These are phyloP conservation scores for Eucalyptus tenuipes DNA, from an alignment of 345 rosid genomes.

Conservation along the genomic window DNA sequence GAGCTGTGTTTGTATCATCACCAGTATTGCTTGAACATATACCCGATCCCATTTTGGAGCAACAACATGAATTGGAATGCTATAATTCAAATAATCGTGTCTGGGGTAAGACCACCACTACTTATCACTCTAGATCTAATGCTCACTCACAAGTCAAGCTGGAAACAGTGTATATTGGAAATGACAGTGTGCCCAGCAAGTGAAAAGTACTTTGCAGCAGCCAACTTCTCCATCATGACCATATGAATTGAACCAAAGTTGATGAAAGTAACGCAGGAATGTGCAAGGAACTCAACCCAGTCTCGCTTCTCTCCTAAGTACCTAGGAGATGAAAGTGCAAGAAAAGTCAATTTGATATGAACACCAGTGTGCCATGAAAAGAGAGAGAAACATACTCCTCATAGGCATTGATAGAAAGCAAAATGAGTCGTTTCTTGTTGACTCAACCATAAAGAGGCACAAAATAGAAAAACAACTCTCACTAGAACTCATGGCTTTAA, in stretches of 20 bases:
- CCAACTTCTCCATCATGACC: background rate
- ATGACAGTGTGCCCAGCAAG: background rate
- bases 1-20: background rate
- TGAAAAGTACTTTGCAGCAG: background rate
- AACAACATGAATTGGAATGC: background rate
- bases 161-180: background rate
- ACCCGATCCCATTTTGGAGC: background rate
- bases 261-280: background rate
- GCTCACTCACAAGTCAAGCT: background rate
- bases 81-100: background rate
- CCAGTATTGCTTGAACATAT: background rate
- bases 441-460: background rate
- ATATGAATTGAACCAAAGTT: background rate
- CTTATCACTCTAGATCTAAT: background rate
- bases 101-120: background rate
- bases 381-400: background rate
- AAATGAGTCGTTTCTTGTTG: background rate
- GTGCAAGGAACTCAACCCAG: slow-evolving; percentile 22
- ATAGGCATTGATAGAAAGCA: background rate
- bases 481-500: background rate
- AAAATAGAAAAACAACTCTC: background rate
- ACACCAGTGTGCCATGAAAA: background rate
- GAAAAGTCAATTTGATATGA: background rate
- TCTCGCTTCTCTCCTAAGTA: slow-evolving; percentile 71
- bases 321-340: slow-evolving; percentile 13